Base-by-base conservation (phyloP, 2,329 filamentous ascomycete species). In the Dactylellina sp. region DNA sequence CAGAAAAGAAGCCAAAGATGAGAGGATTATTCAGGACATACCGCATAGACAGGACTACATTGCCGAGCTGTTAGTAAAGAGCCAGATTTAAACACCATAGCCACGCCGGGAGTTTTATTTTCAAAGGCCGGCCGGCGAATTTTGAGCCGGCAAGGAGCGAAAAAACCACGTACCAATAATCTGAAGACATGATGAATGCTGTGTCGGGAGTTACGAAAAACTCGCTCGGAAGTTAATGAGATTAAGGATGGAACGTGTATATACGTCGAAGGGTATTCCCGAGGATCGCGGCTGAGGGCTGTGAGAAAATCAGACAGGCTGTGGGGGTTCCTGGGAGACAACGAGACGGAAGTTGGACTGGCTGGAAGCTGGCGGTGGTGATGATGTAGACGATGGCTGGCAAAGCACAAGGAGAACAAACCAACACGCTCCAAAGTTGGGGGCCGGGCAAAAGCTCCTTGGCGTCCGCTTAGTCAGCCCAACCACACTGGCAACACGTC, bases 1-100 rank as follows among this genome's bases (percentile, higher is more conserved):
- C 72, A 52, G 55, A 59, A 50, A 63, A 50, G 55, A 55, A 65
- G 75, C 28, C 71, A 76, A 46, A 65, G 65, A 74, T 44, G 28
- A 46, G 32, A 37, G 44, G 49, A 55, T 71, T 66, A 75, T 46
- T 71, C 77, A 75, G 77, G 80, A 97, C 94, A 92, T 89, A 98
- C 95, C 88, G 95, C 92, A 86, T 98, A 99, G 81, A 96, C 94
- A 85, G 94, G 94, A 86, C 94, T 99, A 80, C 76, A 81, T 56
- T 77, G 79, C 79, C 78, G 76, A 80, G 79, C 80, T 76, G 81
- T 61, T 60, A 75, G 75, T 60, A 74, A 9, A 56, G 18, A 16
- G 7, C 32, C 7, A 32, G 40, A 44, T 28, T 24, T 5, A 18
- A 6, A 32, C 1, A 20, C 20, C 11, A 35, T 57, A 16, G 4